These are phyloP conservation scores for Picochlorum costavermella DNA, from an alignment of 139 green algal genomes.

Conservation along the genomic window DNA sequence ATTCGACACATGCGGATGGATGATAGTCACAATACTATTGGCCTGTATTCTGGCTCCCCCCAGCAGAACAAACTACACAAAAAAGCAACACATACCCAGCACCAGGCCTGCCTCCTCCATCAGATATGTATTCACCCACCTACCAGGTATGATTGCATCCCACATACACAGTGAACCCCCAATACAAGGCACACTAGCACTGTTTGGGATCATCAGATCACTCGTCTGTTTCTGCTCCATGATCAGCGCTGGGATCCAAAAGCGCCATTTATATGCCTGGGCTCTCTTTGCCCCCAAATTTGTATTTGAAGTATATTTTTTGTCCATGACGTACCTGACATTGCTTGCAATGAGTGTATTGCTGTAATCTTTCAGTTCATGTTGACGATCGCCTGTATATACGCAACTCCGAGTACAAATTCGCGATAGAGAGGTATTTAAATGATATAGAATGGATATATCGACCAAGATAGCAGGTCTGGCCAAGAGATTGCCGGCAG, in stretches of 20 bases:
- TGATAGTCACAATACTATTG: conserved; percentile 20
- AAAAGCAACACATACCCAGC: background rate
- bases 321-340: conserved; percentile 23
- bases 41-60: background rate
- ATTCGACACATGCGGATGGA: conserved; percentile 69
- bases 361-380: background rate
- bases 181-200: background rate
- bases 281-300: conserved; percentile 82
- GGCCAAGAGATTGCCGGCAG: conserved; percentile 17
- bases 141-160: too few species aligned
- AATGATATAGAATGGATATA: conserved; percentile 14
- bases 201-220: conserved; percentile 11
- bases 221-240: conserved; percentile 21
- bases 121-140: too few species aligned
- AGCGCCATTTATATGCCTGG: conserved; percentile 81
- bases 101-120: background rate
- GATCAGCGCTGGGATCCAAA: conserved; percentile 49
- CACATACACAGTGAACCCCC: background rate
- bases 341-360: conserved; percentile 15
- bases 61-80: background rate
- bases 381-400: too few species aligned
- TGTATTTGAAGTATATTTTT: conserved; percentile 74
- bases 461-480: conserved; percentile 15
- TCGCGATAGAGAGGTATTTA: too few species aligned
- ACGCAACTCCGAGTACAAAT: too few species aligned